Evolutionary conservation across 1,284 basidiomycete genomes (phyloP).

Genomic region (Limonomyces culmigenus): DNA sequence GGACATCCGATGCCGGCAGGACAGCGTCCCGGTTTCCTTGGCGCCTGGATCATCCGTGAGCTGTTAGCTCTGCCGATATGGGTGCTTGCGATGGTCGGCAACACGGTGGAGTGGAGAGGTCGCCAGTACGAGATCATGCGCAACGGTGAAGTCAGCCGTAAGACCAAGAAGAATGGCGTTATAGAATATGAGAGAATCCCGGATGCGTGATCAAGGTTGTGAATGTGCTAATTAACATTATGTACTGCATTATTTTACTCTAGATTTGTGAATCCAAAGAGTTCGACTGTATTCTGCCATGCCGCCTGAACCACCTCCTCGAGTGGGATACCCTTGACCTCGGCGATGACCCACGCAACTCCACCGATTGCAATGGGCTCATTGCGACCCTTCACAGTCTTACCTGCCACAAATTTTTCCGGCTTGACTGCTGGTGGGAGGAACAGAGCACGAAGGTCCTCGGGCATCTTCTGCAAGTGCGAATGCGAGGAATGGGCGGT

Average conservation of each 20-base stretch:
- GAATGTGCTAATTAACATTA: too few relatives aligned
- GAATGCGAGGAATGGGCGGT: slow-evolving; percentile 57
- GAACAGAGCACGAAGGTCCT: slow-evolving; percentile 29
- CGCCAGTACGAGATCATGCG: slow-evolving; percentile 40
- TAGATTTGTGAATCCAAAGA: slow-evolving; percentile 51
- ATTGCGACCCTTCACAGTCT: slow-evolving; percentile 68
- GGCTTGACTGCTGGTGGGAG: slow-evolving; percentile 42
- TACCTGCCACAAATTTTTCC: slow-evolving; percentile 47
- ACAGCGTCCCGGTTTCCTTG: slow-evolving; percentile 41
- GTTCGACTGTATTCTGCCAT: slow-evolving; percentile 49
- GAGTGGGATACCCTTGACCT: slow-evolving; percentile 31
- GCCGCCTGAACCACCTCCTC: slow-evolving; percentile 42
- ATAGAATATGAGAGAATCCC: too few relatives aligned
- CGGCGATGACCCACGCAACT: slow-evolving; percentile 64
- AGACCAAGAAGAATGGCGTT: too few relatives aligned
- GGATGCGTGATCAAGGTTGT: too few relatives aligned
- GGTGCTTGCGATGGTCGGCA: slow-evolving; percentile 62
- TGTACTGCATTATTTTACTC: too few relatives aligned
- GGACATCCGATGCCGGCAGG: slow-evolving; percentile 39
- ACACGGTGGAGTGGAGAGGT: slow-evolving; percentile 75
- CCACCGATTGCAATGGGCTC: slow-evolving; percentile 63
- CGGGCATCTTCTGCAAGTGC: slow-evolving; percentile 36
- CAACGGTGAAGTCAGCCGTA: slow-evolving; percentile 42
- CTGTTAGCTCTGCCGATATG: slow-evolving; percentile 74
- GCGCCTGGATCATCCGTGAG: slow-evolving; percentile 69